Percentiles rank a stretch among this genome's conserved stretches.
Evolutionary conservation across 192 early-diverging fungal species (phyloP).

Genomic region (Umbelopsis ramanniana): DNA sequence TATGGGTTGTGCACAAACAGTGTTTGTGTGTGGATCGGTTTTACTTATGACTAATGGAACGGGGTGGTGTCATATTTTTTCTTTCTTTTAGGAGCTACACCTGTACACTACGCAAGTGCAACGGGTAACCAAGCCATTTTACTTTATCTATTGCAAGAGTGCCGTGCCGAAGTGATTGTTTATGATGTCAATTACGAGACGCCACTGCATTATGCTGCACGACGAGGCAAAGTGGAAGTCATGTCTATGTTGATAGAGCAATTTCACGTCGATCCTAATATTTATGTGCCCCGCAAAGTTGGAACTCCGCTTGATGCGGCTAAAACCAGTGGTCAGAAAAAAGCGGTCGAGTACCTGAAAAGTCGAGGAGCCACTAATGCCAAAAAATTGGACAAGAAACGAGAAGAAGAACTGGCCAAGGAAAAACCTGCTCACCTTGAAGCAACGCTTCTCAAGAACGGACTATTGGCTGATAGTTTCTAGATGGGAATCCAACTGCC

Average conservation of each 20-base stretch:
- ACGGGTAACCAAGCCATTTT: slow-evolving; percentile 35
- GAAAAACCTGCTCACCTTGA: slow-evolving; percentile 34
- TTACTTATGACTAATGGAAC: too few species aligned
- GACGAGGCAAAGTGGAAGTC: slow-evolving; percentile 37
- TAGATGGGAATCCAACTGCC: slow-evolving; percentile 12
- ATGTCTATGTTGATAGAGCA: slow-evolving; percentile 31
- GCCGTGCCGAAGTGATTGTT: slow-evolving; percentile 25
- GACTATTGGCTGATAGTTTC: slow-evolving; percentile 29
- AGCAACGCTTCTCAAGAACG: slow-evolving; percentile 31
- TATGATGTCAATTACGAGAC: slow-evolving; percentile 33
- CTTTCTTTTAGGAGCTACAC: slow-evolving; percentile 31
- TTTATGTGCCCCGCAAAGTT: slow-evolving; percentile 35
- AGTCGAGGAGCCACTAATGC: slow-evolving; percentile 29
- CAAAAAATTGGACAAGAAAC: slow-evolving; percentile 37
- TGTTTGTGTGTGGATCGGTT: not conserved
- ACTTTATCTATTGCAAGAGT: slow-evolving; percentile 23
- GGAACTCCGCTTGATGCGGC: slow-evolving; percentile 39
- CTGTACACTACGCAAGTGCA: slow-evolving; percentile 38
- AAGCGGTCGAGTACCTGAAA: slow-evolving; percentile 39
- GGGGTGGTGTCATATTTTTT: not conserved
- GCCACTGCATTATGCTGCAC: slow-evolving; percentile 42
- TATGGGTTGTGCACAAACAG: not conserved
- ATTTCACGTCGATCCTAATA: slow-evolving; percentile 36
- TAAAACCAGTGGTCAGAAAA: slow-evolving; percentile 30
- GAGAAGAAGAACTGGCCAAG: slow-evolving; percentile 36